Evolutionary conservation across 805 yeast species (phyloP).

Genomic region (Danielia reshetovae): DNA sequence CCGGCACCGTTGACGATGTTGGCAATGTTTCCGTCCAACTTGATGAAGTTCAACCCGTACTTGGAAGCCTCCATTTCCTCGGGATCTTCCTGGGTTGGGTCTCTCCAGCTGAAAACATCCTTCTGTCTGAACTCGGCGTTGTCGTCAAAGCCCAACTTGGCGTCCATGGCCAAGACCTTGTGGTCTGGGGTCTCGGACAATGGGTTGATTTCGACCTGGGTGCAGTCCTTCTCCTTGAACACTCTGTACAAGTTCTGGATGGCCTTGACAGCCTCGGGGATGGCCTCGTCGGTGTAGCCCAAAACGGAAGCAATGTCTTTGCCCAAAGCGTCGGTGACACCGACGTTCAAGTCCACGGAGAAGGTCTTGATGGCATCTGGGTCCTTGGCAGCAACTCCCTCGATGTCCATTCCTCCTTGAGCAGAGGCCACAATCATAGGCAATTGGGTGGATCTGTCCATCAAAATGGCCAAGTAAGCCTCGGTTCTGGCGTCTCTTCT

Average conservation of each 20-base stretch:
- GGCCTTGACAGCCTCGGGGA: constrained; percentile 82
- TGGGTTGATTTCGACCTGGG: constrained; percentile 98
- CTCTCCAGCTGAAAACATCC: constrained; percentile 96
- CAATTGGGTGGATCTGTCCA: constrained; percentile 88
- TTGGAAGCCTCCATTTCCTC: constrained; percentile 92
- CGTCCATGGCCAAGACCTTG: constrained; percentile 96
- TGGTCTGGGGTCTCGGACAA: constrained; percentile 88
- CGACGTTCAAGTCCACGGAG: constrained; percentile 70
- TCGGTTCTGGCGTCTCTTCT: constrained; percentile 92
- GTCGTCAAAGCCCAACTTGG: constrained; percentile 97
- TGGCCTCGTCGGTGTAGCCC: constrained; percentile 76
- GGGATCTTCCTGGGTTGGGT: constrained; percentile 94
- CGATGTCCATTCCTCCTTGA: constrained; percentile 99
- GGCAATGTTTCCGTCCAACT: constrained; percentile 97
- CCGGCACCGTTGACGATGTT: constrained; percentile 99
- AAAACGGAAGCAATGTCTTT: constrained; percentile 69
- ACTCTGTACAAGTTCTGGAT: constrained; percentile 84
- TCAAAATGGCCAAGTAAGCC: constrained; percentile 89
- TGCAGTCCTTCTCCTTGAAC: constrained; percentile 88
- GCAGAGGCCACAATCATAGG: constrained; percentile 94
- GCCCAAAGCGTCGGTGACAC: constrained; percentile 78
- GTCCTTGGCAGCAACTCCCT: constrained; percentile 90
- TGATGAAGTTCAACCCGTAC: constrained; percentile 91
- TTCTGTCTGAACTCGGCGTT: constrained; percentile 92
- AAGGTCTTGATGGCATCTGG: constrained; percentile 91